Base-by-base conservation (phyloP, 768 basidiomycete genomes). In the Exidia glandulosa region DNA sequence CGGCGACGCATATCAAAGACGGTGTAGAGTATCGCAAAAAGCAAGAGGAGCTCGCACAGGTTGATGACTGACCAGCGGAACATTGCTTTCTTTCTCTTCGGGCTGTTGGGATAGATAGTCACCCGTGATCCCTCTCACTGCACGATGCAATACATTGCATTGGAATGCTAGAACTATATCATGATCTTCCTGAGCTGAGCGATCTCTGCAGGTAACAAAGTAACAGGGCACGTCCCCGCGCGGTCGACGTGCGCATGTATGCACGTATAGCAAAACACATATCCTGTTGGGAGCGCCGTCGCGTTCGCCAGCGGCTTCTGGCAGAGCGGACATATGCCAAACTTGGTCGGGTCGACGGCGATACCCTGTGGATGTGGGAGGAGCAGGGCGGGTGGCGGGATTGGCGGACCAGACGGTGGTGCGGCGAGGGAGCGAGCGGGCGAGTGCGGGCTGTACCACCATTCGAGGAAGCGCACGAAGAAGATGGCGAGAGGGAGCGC, bases 381-480 rank as follows among this genome's bases (percentile, higher is more conserved):
- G 31, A 90, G 80, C 66, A 89, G 81, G 63, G 77, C 79, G 48
- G 90, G 94, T 14, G 90, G 90, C 63, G 88, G 87, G 47, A 90
- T 79, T 1, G 82, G 77, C 31, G 86, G 88, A 6, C 85, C 88
- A 13, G 77, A 79, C 32, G 73, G 76, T 12, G 82, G 83, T 32
- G 77, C 77, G 9, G 83, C 79, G 58, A 90, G 73, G n/a, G 83
- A 82, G 41, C 85, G 82, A 19, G 88, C 90, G 3, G 88, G 94
- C 12, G 91, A 96, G 48, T 81, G 81, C 25, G 96, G 94, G 3
- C 93, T 94, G 69, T 98, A 98, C 94, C 95, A 99, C 94, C 96
- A 99, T 73, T 98, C 94, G 52, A 96, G 77, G 73, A 98, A 94
- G 72, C 94, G 95, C 76, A 99, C 78, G 69, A 91, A 89, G 72